These are phyloP conservation scores for Candida coquimbonensis DNA, from an alignment of 805 yeast species.

Conservation along the genomic window DNA sequence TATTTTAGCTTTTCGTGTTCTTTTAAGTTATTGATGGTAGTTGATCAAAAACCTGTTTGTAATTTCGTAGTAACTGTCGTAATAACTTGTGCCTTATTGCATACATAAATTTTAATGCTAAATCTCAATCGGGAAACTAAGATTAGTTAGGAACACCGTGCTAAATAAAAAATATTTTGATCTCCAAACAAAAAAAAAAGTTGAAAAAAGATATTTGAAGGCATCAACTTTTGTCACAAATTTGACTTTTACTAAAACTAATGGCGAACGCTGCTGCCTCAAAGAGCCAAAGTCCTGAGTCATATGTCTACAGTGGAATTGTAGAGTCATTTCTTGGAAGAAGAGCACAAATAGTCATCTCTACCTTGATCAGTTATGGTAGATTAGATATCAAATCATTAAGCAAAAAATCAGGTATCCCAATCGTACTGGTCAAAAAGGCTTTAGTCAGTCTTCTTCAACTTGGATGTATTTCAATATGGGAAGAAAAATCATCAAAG, in stretches of 20 bases:
- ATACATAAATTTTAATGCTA: too few relatives aligned
- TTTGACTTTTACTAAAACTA: background rate
- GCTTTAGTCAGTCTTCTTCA: constrained; percentile 74
- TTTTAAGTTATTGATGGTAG: too few relatives aligned
- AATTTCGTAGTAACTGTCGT: too few relatives aligned
- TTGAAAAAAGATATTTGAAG: background rate
- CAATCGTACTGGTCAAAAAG: constrained; percentile 47
- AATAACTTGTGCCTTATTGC: too few relatives aligned
- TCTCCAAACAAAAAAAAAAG: background rate
- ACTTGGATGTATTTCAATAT: constrained; percentile 63
- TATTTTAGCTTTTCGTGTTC: background rate
- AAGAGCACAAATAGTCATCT: constrained; percentile 57
- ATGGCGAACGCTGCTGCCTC: constrained; percentile 19
- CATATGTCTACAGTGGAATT: constrained; percentile 49
- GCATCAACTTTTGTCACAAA: too few relatives aligned
- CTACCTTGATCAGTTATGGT: constrained; percentile 60
- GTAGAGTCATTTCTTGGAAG: constrained; percentile 60
- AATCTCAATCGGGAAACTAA: too few relatives aligned
- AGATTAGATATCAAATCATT: constrained; percentile 54
- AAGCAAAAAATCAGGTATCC: constrained; percentile 37
- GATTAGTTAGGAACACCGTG: background rate
- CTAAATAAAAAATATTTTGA: too few relatives aligned
- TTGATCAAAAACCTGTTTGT: too few relatives aligned
- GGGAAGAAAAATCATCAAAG: constrained; percentile 37
- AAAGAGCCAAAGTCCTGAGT: constrained; percentile 53